A percentile compares a stretch with the other conserved stretches of the same genome.
Conservation (phyloP, 2,329 filamentous ascomycete species). For the Sclerotinia nivalis region DNA sequence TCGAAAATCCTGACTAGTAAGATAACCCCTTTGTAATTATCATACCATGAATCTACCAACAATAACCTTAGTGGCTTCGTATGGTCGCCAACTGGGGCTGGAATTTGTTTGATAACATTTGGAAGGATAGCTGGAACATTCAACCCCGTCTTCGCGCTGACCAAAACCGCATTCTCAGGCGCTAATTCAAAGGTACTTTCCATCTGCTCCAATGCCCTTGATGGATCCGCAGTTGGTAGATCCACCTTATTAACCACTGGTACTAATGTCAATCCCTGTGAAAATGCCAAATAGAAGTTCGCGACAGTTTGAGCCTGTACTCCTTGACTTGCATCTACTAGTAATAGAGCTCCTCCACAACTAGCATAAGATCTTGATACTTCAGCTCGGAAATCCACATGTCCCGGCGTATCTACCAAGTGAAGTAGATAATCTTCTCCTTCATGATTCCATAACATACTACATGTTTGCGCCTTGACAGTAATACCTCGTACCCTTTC, state of each 20-base stretch:
- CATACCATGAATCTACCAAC: conserved; percentile 97
- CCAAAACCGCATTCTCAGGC: conserved; percentile 68
- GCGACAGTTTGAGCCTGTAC: conserved; percentile 97
- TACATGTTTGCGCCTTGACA: conserved; percentile 97
- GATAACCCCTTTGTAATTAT: conserved; percentile 91
- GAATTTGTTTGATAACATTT: conserved; percentile 80
- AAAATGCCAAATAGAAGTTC: conserved; percentile 97
- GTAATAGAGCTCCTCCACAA: conserved; percentile 86
- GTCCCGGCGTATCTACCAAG: conserved; percentile 93
- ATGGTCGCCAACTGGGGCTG: conserved; percentile 73
- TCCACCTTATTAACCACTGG: conserved; percentile 98
- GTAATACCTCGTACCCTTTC: conserved; percentile 96
- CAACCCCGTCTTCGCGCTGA: conserved; percentile 91
- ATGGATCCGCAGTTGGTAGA: conserved; percentile 83
- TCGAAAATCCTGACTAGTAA: conserved; percentile 90
- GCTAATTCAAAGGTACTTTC: conserved; percentile 85
- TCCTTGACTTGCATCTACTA: conserved; percentile 95
- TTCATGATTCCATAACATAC: conserved; percentile 89
- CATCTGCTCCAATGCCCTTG: conserved; percentile 83
- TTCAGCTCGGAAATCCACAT: conserved; percentile 96
- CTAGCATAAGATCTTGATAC: conserved; percentile 95
- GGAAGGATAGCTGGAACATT: conserved; percentile 85
- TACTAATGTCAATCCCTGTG: conserved; percentile 81
- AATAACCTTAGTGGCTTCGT: conserved; percentile 76
- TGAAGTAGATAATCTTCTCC: conserved; percentile 91